Base-by-base conservation (phyloP, 2,329 filamentous ascomycete genomes). In the Beauveria asiatica region DNA sequence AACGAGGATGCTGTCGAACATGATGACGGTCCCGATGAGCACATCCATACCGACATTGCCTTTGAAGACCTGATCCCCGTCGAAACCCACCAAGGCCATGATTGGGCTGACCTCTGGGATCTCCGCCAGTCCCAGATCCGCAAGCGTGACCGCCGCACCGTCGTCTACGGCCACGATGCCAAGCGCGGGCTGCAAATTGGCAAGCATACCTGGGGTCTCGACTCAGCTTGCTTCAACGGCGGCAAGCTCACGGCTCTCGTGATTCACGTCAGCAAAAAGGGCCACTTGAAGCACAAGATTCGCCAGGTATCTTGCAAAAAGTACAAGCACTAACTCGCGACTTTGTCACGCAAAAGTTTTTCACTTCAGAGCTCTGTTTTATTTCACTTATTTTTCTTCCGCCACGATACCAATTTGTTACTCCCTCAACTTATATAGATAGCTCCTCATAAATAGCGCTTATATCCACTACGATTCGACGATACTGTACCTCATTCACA, bases 131-230 rank as follows among this genome's bases (percentile, higher is more conserved):
- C 70, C 57, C 67, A 68, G 27, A 61, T 70, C 2, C 62, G 61
- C 50, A 63, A 67, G 30, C 52, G 63, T 13, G 65, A 73, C 33
- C 77, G 82, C 10, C 83, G 78, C 45, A 90, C 89, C 1, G 87
- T 96, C 45, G 80, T 96, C 61, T 97, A 96, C 72, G 92, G 92
- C 5, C 93, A 97, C 70, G 90, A 97, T 70, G 83, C 90, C 23
- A 86, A 86, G 67, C 75, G 76, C 3, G 92, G 91, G 0, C 80
- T 95, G 54, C 69, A 67, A 37, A 65, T 78, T 62, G 67, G 83
- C 54, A 78, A 81, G 53, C 95, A 90, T 72, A 89, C 87, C 4
- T 90, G 92, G 68, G 94, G 94, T 0, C 77, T 97, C 51, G 94
- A 97, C 72, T 89, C 88, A 0, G 87, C 86, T 0, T 97, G 94